Evolutionary conservation across 768 basidiomycete genomes (phyloP), one percentile per base, ranked within the genome.

Genomic region (Tylopilus rubrobrunneus): DNA sequence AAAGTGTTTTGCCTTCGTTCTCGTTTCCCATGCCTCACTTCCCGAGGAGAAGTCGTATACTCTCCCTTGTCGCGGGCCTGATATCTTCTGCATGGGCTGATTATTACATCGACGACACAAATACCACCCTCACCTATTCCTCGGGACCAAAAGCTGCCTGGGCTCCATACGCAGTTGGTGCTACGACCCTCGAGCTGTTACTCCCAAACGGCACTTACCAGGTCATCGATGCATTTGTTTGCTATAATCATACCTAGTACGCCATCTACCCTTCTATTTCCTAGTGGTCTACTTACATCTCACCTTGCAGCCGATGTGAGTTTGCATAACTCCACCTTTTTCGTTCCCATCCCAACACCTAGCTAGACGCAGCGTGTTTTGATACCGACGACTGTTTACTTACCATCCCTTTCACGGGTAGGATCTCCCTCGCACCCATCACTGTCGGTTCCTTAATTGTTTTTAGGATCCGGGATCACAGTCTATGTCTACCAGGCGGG

Each of bases 191-290:
- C 25, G 31, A 57, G 10, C 28, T 63, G 15, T 27, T 55, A 19
- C 55, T 66, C 28, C 63, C 61, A 27, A 66, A 65, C 14, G 29
- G 25, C 36, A 65, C 64, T 0, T 59, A 62, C 45, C 55, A 56
- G 29, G 48, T 40, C 4, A 56, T 66, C 19, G 61, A 66, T 53
- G 45, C 63, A 3, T 65, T 43, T 29, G 55, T 60, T 39, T 66
- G 64, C 52, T 65, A 51, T 28, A 65, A 66, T 25, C 57, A 65
- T n/a, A 62, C 63, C 50, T 66, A 61, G 64, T 66, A 57, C 23
- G 57, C 40, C 5, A 3, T 41, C 29, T 42, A 11, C 9, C 17
- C 36, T 21, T 36, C 23, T 6, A 17, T 25, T 39, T 21, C n/a
- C 12, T 8, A 19, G n/a, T 45, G 23, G 10, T 25, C 4, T 33